These are phyloP conservation scores for Chenopodium berlandieri DNA, from an alignment of 148 eudicot species.

Conservation along the genomic window DNA sequence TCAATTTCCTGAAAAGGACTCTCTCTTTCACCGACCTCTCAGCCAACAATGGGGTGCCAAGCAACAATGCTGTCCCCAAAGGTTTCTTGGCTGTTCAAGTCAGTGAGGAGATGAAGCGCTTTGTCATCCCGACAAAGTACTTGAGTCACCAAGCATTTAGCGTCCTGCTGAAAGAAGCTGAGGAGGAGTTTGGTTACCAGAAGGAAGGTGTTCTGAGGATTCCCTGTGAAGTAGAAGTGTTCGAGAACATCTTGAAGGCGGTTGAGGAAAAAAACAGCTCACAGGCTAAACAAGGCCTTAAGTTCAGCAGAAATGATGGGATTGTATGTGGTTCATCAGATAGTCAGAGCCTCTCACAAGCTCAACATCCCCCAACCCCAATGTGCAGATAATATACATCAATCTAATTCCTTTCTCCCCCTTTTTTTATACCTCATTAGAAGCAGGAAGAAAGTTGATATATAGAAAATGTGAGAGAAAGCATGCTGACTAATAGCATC, in stretches of 20 bases:
- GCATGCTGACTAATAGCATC: background rate
- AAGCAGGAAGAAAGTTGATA: conserved; percentile 1
- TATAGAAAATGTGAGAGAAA: background rate
- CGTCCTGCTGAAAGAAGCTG: conserved; percentile 35
- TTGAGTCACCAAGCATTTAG: conserved; percentile 34
- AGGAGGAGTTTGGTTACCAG: conserved; percentile 41
- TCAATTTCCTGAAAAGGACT: conserved; percentile 31
- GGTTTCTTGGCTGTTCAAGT: conserved; percentile 40
- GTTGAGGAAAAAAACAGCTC: conserved; percentile 20
- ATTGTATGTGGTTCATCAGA: conserved; percentile 28
- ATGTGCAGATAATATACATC: conserved; percentile 31
- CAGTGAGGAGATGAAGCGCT: conserved; percentile 40
- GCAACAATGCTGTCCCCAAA: conserved; percentile 20
- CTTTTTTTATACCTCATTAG: conserved; percentile 9
- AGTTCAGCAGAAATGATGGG: conserved; percentile 22
- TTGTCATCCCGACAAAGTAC: conserved; percentile 33
- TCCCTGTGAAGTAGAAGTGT: conserved; percentile 37
- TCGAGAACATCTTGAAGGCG: conserved; percentile 23
- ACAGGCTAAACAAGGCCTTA: background rate
- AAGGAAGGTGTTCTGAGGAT: conserved; percentile 37
- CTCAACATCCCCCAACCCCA: conserved; percentile 29
- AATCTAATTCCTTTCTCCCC: background rate
- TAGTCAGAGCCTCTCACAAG: conserved; percentile 13
- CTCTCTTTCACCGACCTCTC: conserved; percentile 27
- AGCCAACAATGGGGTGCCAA: conserved; percentile 3